Percentiles rank a stretch among this genome's conserved stretches.
These are phyloP conservation scores for Gynochthodes officinalis DNA, from an alignment of 257 asterid genomes.

Conservation along the genomic window DNA sequence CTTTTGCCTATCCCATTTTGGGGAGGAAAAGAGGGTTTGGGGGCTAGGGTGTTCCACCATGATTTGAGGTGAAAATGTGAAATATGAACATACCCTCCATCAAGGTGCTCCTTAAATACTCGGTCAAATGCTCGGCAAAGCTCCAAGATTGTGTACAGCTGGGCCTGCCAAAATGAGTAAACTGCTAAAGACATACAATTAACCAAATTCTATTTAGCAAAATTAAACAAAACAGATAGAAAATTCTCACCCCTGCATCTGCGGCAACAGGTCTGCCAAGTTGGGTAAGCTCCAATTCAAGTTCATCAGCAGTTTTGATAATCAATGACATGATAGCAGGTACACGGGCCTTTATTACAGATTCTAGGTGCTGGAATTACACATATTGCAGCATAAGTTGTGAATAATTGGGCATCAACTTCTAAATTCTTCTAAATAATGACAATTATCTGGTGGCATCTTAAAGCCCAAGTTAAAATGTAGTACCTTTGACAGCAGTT, in stretches of 20 bases:
- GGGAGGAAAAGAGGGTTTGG: no score
- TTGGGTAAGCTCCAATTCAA: constrained; percentile 35
- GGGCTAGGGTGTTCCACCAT: not conserved
- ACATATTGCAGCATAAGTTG: not conserved
- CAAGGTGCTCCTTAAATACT: constrained; percentile 50
- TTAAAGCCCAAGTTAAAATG: not conserved
- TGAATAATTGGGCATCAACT: not conserved
- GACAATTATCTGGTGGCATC: not conserved
- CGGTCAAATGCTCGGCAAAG: constrained; percentile 47
- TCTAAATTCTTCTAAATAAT: not conserved
- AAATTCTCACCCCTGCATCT: constrained; percentile 38
- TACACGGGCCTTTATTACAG: constrained; percentile 39
- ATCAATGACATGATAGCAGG: constrained; percentile 35
- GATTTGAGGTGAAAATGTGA: not conserved
- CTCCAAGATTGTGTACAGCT: constrained; percentile 38
- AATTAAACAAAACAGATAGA: not conserved
- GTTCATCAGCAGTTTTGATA: constrained; percentile 36
- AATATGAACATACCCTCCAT: constrained; percentile 39
- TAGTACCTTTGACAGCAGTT: constrained; percentile 41
- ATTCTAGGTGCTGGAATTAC: constrained; percentile 36
- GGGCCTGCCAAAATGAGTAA: constrained; percentile 29
- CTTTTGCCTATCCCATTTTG: not conserved
- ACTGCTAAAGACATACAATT: not conserved
- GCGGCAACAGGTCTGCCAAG: constrained; percentile 39
- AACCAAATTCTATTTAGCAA: not conserved